These are phyloP conservation scores for Musa troglodytarum DNA, from an alignment of 176 grass and related monocot species.

Conservation along the genomic window DNA sequence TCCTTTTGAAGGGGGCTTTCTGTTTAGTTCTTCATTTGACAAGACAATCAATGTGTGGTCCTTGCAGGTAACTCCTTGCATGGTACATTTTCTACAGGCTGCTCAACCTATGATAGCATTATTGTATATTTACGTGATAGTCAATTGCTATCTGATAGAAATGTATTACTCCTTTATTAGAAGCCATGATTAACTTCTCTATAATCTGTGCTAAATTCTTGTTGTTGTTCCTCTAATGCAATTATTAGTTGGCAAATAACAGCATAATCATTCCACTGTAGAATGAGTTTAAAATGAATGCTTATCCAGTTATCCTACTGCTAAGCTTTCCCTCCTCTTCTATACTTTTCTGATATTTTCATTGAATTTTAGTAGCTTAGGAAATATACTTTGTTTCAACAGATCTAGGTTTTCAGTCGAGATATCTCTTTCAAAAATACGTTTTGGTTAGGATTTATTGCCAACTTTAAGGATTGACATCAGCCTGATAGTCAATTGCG, in stretches of 20 bases:
- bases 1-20: constrained; percentile 48
- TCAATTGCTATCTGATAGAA: not conserved
- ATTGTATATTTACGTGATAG: constrained; percentile 20
- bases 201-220: not conserved
- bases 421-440: too few species aligned
- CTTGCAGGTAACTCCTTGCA: constrained; percentile 44
- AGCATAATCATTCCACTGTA: not conserved
- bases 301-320: too few species aligned
- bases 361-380: too few species aligned
- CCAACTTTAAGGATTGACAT: too few species aligned
- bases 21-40: constrained; percentile 98
- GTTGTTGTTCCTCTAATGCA: not conserved
- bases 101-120: not conserved
- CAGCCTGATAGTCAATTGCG: too few species aligned
- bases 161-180: not conserved
- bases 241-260: not conserved
- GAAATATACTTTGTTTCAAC: too few species aligned
- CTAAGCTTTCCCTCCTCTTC: too few species aligned
- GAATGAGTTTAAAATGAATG: not conserved
- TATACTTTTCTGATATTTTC: too few species aligned
- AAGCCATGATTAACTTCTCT: constrained; percentile 6
- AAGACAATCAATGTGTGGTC: constrained; percentile 97
- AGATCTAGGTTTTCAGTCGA: too few species aligned
- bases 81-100: constrained; percentile 5
- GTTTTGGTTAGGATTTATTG: too few species aligned